Conservation (phyloP, 1,139 yeast genomes). For the Meyerozyma smithsonii region DNA sequence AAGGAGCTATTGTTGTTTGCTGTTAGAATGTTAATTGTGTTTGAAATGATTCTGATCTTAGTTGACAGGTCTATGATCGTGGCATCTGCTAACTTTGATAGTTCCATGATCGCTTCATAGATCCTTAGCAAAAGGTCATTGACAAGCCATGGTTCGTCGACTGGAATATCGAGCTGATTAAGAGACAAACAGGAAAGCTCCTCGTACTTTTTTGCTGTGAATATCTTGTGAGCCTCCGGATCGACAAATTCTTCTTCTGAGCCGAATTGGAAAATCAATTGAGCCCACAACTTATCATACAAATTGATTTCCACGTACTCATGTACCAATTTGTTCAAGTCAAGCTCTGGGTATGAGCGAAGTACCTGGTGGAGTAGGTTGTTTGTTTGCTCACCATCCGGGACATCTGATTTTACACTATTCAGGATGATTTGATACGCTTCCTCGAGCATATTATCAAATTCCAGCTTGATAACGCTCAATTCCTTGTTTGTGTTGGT, state of each 20-base stretch:
- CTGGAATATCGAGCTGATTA: constrained; percentile 66
- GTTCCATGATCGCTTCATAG: constrained; percentile 47
- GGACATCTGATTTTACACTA: constrained; percentile 32
- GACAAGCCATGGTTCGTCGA: constrained; percentile 32
- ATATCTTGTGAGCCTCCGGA: constrained; percentile 24
- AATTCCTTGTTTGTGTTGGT: constrained; percentile 27
- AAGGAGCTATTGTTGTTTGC: constrained; percentile 14
- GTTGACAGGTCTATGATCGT: constrained; percentile 45
- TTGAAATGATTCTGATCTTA: constrained; percentile 50
- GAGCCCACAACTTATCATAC: constrained; percentile 62
- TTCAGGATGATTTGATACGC: constrained; percentile 39
- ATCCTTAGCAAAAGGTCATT: constrained; percentile 47
- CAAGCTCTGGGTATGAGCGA: constrained; percentile 40
- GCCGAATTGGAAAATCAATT: constrained; percentile 35
- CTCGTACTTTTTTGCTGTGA: constrained; percentile 33
- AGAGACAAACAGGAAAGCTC: constrained; percentile 53
- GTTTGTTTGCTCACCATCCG: constrained; percentile 34
- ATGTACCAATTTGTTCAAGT: constrained; percentile 53
- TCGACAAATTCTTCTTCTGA: constrained; percentile 26
- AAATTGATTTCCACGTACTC: constrained; percentile 67
- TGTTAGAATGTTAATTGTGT: constrained; percentile 53
- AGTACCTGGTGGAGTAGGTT: constrained; percentile 29
- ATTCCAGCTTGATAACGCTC: constrained; percentile 26
- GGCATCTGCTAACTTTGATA: constrained; percentile 45
- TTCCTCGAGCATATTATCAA: constrained; percentile 30